Conservation (phyloP, 2,329 filamentous ascomycete genomes). For the Aspergillus candidus region DNA sequence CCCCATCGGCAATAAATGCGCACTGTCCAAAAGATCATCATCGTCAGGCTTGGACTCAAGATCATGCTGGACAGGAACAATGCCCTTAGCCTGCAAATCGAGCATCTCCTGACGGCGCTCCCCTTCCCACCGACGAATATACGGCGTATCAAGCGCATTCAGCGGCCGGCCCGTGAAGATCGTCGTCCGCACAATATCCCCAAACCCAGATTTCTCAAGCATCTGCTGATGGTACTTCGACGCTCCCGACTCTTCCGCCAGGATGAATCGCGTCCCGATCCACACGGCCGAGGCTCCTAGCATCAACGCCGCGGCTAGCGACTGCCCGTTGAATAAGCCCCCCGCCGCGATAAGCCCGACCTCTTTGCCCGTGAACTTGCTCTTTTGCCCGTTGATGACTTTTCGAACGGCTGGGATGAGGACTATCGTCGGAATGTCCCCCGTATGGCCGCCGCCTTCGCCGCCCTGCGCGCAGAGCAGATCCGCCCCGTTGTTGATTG, state of each 20-base stretch:
- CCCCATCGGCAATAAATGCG: conserved; percentile 89
- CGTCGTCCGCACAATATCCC: conserved; percentile 93
- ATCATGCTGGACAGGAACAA: conserved; percentile 90
- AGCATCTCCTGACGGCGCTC: conserved; percentile 88
- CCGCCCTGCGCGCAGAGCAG: conserved; percentile 98
- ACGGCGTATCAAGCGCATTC: conserved; percentile 86
- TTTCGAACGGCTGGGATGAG: conserved; percentile 90
- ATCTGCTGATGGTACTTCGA: conserved; percentile 92
- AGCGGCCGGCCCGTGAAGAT: conserved; percentile 97
- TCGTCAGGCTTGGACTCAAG: conserved; percentile 73
- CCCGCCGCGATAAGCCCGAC: conserved; percentile 92
- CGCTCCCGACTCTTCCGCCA: conserved; percentile 89
- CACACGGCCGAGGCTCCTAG: conserved; percentile 89
- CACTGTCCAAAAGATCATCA: conserved; percentile 87
- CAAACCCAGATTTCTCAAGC: conserved; percentile 81
- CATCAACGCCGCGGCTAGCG: conserved; percentile 83
- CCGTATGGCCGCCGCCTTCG: conserved; percentile 94
- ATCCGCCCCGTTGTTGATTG: conserved; percentile 83
- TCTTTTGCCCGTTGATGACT: conserved; percentile 72
- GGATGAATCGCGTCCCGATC: conserved; percentile 94
- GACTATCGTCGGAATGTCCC: conserved; percentile 83
- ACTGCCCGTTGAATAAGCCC: conserved; percentile 87
- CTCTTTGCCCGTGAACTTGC: conserved; percentile 75
- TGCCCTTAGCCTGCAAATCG: conserved; percentile 78
- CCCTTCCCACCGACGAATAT: conserved; percentile 94